These are phyloP conservation scores for Ceraceosorus guamensis DNA, from an alignment of 1,284 basidiomycete genomes.

Conservation along the genomic window DNA sequence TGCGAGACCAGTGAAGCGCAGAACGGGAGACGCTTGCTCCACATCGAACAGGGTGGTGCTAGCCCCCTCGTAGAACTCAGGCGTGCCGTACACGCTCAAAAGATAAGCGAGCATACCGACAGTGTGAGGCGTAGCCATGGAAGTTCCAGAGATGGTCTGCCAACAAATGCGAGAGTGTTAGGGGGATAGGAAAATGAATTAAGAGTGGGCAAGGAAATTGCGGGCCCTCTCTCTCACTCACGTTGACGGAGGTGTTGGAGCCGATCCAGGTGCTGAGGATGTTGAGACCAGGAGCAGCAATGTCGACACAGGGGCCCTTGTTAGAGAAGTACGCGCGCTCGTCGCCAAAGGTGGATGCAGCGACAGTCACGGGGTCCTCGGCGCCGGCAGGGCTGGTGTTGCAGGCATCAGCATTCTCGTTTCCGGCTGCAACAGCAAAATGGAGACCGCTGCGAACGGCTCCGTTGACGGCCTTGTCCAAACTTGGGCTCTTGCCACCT, in stretches of 20 bases:
- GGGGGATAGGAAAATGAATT: no score
- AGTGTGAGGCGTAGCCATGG: constrained; percentile 58
- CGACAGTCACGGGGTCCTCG: constrained; percentile 70
- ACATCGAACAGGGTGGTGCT: background rate
- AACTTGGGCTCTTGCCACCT: constrained; percentile 80
- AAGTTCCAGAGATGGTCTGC: constrained; percentile 60
- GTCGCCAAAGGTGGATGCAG: constrained; percentile 54
- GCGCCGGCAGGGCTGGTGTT: constrained; percentile 67
- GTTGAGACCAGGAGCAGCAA: constrained; percentile 75
- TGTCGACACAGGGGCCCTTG: constrained; percentile 63
- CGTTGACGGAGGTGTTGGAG: constrained; percentile 55
- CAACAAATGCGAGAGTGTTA: no score
- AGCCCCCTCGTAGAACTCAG: constrained; percentile 27
- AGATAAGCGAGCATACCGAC: constrained; percentile 52
- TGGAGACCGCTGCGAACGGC: constrained; percentile 79
- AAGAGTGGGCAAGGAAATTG: no score
- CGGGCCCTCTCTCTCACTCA: no score
- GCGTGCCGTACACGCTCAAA: constrained; percentile 57
- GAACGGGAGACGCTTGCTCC: constrained; percentile 1
- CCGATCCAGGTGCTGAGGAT: constrained; percentile 54
- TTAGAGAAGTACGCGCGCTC: constrained; percentile 74
- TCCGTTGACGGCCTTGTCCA: constrained; percentile 77
- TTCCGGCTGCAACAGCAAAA: constrained; percentile 70
- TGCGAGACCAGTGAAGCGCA: constrained; percentile 24
- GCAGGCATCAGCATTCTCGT: constrained; percentile 66